These are phyloP conservation scores for Metschnikowia shivogae DNA, from an alignment of 805 yeast genomes.

Conservation along the genomic window DNA sequence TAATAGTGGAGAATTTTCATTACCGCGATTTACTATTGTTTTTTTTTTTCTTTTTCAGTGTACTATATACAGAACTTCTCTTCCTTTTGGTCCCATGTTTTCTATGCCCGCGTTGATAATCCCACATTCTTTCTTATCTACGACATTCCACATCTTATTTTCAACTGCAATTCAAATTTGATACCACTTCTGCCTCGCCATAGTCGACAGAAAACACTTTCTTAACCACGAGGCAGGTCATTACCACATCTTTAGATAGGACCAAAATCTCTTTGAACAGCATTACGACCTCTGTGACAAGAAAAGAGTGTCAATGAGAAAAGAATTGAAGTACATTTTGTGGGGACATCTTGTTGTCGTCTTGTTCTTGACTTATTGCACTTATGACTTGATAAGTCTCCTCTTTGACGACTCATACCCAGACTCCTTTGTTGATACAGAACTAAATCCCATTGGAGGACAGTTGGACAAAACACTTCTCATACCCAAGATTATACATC, in stretches of 20 bases:
- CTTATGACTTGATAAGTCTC: slow-evolving; percentile 69
- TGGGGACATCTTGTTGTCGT: slow-evolving; percentile 56
- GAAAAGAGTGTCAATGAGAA: slow-evolving; percentile 45
- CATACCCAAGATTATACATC: slow-evolving; percentile 90
- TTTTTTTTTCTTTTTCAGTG: slow-evolving; percentile 3
- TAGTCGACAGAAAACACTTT: background rate
- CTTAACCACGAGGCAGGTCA: background rate
- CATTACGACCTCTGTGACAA: background rate
- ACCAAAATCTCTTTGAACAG: no score
- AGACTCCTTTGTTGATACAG: slow-evolving; percentile 60
- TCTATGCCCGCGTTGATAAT: background rate
- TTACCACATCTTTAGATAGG: background rate
- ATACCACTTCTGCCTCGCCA: background rate
- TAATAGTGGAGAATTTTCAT: slow-evolving; percentile 1
- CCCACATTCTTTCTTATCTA: background rate
- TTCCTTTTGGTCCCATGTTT: slow-evolving; percentile 2
- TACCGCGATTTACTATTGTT: slow-evolving; percentile 3
- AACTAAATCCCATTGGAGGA: slow-evolving; percentile 53
- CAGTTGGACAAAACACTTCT: slow-evolving; percentile 44
- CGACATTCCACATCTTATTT: background rate
- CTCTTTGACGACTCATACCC: slow-evolving; percentile 66
- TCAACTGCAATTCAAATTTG: no score
- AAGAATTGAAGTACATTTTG: slow-evolving; percentile 58
- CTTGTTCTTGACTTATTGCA: slow-evolving; percentile 52
- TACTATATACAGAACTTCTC: background rate